Conservation (phyloP, 768 basidiomycete species). For the Xerocomus brunneocitrinus region DNA sequence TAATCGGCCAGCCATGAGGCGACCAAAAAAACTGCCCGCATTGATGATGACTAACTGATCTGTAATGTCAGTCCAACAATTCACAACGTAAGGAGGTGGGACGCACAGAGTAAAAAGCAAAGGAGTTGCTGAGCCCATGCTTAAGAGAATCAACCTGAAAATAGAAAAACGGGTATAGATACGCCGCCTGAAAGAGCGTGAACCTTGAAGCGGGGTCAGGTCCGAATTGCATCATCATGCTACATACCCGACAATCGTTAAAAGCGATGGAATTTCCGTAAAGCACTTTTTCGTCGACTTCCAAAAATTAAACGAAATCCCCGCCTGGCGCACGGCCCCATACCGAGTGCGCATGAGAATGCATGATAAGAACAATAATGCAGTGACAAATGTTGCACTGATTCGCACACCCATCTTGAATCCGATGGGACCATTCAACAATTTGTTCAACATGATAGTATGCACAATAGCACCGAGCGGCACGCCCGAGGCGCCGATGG, state of each 20-base stretch:
- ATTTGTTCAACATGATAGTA: slow-evolving; percentile 57
- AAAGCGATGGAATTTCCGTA: slow-evolving; percentile 20
- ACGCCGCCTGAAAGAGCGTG: slow-evolving; percentile 33
- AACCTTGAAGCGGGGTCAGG: slow-evolving; percentile 11
- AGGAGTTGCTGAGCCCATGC: slow-evolving; percentile 39
- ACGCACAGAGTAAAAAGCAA: slow-evolving; percentile 54
- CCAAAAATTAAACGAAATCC: slow-evolving; percentile 9
- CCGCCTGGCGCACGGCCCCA: neutral
- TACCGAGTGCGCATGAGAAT: slow-evolving; percentile 35
- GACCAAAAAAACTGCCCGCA: slow-evolving; percentile 44
- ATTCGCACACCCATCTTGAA: slow-evolving; percentile 38
- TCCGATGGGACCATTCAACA: slow-evolving; percentile 39
- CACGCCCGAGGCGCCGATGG: slow-evolving; percentile 43
- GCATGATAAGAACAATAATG: slow-evolving; percentile 36
- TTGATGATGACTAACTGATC: slow-evolving; percentile 50
- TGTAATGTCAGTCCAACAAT: neutral
- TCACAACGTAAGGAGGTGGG: neutral
- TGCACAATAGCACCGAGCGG: slow-evolving; percentile 53
- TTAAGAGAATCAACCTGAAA: slow-evolving; percentile 52
- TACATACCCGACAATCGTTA: slow-evolving; percentile 22
- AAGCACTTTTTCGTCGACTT: slow-evolving; percentile 21
- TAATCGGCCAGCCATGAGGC: slow-evolving; percentile 40
- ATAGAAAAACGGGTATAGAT: slow-evolving; percentile 53
- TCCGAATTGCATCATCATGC: neutral
- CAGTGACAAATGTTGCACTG: slow-evolving; percentile 38